These are phyloP conservation scores for Rhodofomes roseus DNA, from an alignment of 1,284 basidiomycete species.

Conservation along the genomic window DNA sequence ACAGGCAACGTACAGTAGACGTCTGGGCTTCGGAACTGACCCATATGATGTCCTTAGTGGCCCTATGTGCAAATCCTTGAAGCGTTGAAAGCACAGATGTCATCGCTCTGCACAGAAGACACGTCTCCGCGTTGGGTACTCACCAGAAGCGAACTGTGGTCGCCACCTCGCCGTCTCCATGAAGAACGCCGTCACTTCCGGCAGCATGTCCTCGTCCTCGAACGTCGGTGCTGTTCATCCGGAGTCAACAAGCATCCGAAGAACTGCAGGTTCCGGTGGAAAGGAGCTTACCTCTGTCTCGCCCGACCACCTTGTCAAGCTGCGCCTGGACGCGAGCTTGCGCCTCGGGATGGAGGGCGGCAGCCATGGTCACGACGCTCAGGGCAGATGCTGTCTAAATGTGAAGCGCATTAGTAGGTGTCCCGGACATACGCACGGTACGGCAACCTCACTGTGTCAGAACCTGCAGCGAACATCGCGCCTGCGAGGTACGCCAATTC, in stretches of 20 bases:
- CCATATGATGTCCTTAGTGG: no score
- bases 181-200: conserved; percentile 58
- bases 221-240: conserved; percentile 41
- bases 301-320: conserved; percentile 54
- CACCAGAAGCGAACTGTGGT: conserved; percentile 38
- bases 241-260: neutral
- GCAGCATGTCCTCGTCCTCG: conserved; percentile 46
- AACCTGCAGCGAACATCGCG: conserved; percentile 61
- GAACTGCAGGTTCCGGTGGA: no score
- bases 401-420: neutral
- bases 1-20: no score
- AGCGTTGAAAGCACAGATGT: no score
- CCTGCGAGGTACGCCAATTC: conserved; percentile 61
- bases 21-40: no score
- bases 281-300: conserved; percentile 39
- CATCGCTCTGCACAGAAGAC: no score
- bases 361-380: conserved; percentile 48
- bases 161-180: conserved; percentile 62
- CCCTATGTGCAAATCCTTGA: no score
- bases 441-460: conserved; percentile 44
- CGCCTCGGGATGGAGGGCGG: conserved; percentile 54
- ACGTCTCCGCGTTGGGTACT: neutral
- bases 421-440: neutral
- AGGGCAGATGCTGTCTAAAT: conserved; percentile 47
- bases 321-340: conserved; percentile 56